phyloP scores from a whole-genome alignment of 345 rosid genomes.

The Citrus sinensis region DVS_A1.0 CM039163.1:4882501-4883000 shows the following conservation, averaged over 20 bases:
- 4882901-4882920: neutral
- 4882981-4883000: neutral
- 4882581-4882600: neutral
- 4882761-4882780: conserved; percentile 4
- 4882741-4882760: neutral
- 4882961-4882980: neutral
- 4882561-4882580: neutral
- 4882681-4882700: neutral
- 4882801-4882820: neutral
- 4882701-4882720: neutral
- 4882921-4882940: neutral
- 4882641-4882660: neutral
- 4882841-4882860: conserved; percentile 7
- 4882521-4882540: neutral
- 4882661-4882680: neutral
- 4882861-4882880: neutral
- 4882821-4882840: conserved; percentile 1
- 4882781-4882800: neutral
- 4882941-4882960: neutral
- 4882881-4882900: conserved; percentile 4
- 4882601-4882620: conserved; percentile 5
- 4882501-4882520: neutral
- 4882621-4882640: conserved; percentile 7
- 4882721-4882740: conserved; percentile 1
- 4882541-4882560: neutral